Base-by-base conservation (phyloP, 2,329 filamentous ascomycete species). In the Chaetomium olivaceum region DNA sequence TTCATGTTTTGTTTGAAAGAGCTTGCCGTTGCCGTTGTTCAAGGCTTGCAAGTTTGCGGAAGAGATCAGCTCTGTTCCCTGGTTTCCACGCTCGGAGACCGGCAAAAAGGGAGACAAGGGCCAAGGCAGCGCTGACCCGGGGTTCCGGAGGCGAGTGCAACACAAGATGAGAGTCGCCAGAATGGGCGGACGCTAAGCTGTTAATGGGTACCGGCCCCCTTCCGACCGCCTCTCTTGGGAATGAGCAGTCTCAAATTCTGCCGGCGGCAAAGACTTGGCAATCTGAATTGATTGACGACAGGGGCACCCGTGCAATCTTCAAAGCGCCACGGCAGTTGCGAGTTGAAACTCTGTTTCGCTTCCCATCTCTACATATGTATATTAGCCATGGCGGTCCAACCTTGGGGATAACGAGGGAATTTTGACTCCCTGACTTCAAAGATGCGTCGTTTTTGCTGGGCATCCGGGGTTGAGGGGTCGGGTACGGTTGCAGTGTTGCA, bases 191-290 rank as follows among this genome's bases (percentile, higher is more conserved):
- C 60, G 36, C 60, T 48, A 62, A 62, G 8, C 51, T 16, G 51
- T 25, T 25, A 62, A 48, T 12, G 19, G 23, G 33, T 8, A 21
- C 14, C n/a, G 31, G 23, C 23, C 27, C 51, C 36, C 39, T 43
- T 55, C 50, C 59, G 52, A 56, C 36, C 33, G 50, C 33, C 60
- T 48, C 19, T 62, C 36, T 62, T 33, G 16, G 60, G 59, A 9
- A 54, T 23, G 16, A 14, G 7, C 19, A 19, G 48, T 8, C 25
- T 16, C 8, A 19, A 7, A 21, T 16, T 29, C 27, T 21, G 25
- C 39, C 57, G 43, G 12, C 7, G 5, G 39, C 39, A 43, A 2
- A 19, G 16, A 1, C 43, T 39, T 11, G 43, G 29, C 39, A n/a
- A 23, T 6, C 31, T 59, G 29, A 29, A 59, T 59, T 59, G 43